A percentile compares a stretch with the other conserved stretches of the same genome.
These are phyloP conservation scores for Geranium brycei DNA, from an alignment of 345 rosid genomes.

Conservation along the genomic window DNA sequence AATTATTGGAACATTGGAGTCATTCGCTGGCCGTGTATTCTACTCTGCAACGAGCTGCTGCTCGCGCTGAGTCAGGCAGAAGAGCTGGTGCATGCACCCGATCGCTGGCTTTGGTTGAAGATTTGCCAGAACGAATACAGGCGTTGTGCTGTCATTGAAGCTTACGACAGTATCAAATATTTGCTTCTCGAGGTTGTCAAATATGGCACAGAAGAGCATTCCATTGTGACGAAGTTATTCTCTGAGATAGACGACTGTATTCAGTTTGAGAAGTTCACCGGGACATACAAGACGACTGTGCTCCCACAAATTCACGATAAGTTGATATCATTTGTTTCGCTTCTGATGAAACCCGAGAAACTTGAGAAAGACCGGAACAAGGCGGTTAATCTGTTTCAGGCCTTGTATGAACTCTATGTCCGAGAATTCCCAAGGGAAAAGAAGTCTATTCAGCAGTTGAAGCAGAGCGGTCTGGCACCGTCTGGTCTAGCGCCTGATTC, in stretches of 20 bases:
- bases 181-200: slow-evolving; percentile 42
- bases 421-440: slow-evolving; percentile 45
- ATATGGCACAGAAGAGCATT: slow-evolving; percentile 46
- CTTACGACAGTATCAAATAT: slow-evolving; percentile 68
- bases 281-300: slow-evolving; percentile 23
- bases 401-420: slow-evolving; percentile 55
- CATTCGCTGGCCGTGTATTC: slow-evolving; percentile 82
- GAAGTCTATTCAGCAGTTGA: slow-evolving; percentile 22
- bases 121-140: slow-evolving; percentile 67
- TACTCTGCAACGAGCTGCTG: slow-evolving; percentile 77
- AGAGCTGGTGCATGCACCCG: slow-evolving; percentile 66
- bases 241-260: slow-evolving; percentile 37
- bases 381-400: slow-evolving; percentile 64
- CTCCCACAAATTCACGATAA: slow-evolving; percentile 48
- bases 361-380: slow-evolving; percentile 29
- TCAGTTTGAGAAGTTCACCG: slow-evolving; percentile 32
- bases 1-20: slow-evolving; percentile 75
- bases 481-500: slow-evolving; percentile 13
- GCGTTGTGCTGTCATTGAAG: slow-evolving; percentile 83
- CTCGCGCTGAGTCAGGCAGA: slow-evolving; percentile 78
- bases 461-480: slow-evolving; percentile 56
- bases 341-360: slow-evolving; percentile 34
- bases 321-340: slow-evolving; percentile 49
- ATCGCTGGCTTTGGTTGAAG: slow-evolving; percentile 67
- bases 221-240: slow-evolving; percentile 40